These are phyloP conservation scores for Thalia dealbata DNA, from an alignment of 176 grass and related monocot species.

Conservation along the genomic window DNA sequence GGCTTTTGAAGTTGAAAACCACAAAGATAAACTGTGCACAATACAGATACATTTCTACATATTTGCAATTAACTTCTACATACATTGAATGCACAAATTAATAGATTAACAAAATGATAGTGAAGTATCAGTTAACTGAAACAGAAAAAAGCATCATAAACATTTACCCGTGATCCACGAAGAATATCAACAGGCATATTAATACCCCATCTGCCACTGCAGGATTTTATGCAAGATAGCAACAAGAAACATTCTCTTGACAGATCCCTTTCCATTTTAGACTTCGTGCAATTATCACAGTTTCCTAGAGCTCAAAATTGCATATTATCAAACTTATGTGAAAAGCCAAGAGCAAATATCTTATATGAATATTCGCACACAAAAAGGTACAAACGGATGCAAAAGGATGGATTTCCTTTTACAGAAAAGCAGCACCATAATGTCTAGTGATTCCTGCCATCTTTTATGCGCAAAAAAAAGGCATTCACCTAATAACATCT, in stretches of 20 bases:
- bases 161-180: conserved; percentile 70
- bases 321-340: not conserved
- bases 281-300: conserved; percentile 63
- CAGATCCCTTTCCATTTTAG: conserved; percentile 65
- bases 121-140: not conserved
- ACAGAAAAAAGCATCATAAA: conserved; percentile 6
- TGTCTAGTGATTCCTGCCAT: too few relatives aligned
- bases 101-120: not conserved
- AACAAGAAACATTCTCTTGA: conserved; percentile 84
- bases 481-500: not conserved
- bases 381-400: not conserved
- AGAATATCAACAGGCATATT: conserved; percentile 92
- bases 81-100: not conserved
- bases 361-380: not conserved
- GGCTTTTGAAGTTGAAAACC: not conserved
- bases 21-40: not conserved
- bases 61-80: not conserved
- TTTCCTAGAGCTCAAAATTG: conserved; percentile 53
- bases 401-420: not conserved
- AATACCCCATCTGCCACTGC: conserved; percentile 69
- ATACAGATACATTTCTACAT: not conserved
- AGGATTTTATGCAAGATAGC: conserved; percentile 80
- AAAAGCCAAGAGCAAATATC: not conserved
- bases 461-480: too few relatives aligned
- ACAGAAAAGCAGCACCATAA: too few relatives aligned